Evolutionary conservation across 768 basidiomycete species (phyloP), one percentile per base, ranked within the genome.

Genomic region (Lenzites betulinus): DNA sequence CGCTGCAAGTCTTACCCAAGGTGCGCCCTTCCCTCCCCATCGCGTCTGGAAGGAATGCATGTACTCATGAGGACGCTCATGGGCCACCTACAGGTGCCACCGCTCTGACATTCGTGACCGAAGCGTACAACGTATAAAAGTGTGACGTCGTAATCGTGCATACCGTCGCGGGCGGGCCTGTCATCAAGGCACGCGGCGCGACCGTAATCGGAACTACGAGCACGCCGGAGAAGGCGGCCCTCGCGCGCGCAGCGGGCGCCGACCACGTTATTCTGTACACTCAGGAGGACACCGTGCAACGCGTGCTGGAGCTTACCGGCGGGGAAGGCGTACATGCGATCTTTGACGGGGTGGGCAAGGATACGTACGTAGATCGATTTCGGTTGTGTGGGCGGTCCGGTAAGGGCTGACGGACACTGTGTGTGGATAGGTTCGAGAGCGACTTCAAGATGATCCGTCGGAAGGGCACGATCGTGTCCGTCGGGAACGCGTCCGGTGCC

Each of bases 161-260:
- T 68, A 95, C 95, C 28, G 83, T 95, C 30, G 94, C 95, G 0
- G 95, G 95, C 26, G 95, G 95, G 13, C 80, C 96, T 13, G 95
- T 89, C 28, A 83, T 85, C 43, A 87, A 83, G 69, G 76, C 79
- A 46, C 76, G 84, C 23, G 95, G 95, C 2, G 94, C 90, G 0
- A 89, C 84, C 9, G 92, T 97, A 25, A 96, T 98, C 66, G 95
- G 93, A 0, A 97, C 94, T n/a, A 92, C 91, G 1, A 95, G 93
- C 3, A 91, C 89, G 0, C 70, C 77, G 16, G 89, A 85, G 66
- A 98, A 98, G 71, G 90, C 90, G 1, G 83, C 81, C 53, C 69
- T 94, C 39, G 95, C 92, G 3, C 88, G 82, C 65, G 74, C 78
- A 46, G 77, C 90, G 58, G 95, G 95, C 7, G 92, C 93, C 0